Evolutionary conservation across 371 early-diverging fungal genomes (phyloP).

Genomic region (Zancudomyces culisetae): DNA sequence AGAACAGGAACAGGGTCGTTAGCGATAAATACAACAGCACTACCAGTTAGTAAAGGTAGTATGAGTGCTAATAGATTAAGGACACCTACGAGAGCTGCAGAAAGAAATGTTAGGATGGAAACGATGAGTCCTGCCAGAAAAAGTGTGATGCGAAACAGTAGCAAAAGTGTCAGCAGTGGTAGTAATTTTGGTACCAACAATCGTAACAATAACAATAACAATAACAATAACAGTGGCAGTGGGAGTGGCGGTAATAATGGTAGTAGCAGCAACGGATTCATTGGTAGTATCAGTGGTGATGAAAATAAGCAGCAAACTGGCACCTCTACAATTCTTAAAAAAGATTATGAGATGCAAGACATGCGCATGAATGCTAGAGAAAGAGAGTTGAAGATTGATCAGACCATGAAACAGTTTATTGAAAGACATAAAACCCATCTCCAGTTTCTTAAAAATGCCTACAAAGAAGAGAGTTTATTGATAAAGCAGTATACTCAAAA

Average conservation of each 20-base stretch:
- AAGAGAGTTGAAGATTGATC: too few species aligned
- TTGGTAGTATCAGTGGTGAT: not conserved
- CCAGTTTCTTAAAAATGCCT: slow-evolving; percentile 49
- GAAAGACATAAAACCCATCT: slow-evolving; percentile 57
- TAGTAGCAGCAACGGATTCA: not conserved
- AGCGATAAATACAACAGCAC: too few species aligned
- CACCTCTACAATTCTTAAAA: too few species aligned
- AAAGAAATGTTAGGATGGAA: too few species aligned
- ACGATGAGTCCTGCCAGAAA: too few species aligned
- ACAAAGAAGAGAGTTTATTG: slow-evolving; percentile 56
- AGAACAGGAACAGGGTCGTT: too few species aligned
- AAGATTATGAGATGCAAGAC: too few species aligned
- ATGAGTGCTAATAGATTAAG: too few species aligned
- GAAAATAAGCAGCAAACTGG: too few species aligned
- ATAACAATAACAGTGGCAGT: not conserved
- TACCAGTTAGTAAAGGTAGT: too few species aligned
- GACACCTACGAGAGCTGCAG: too few species aligned
- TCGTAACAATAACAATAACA: not conserved
- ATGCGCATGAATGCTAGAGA: too few species aligned
- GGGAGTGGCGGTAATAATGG: not conserved
- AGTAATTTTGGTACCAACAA: slow-evolving; percentile 4
- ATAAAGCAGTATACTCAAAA: slow-evolving; percentile 24
- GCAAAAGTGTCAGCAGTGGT: slow-evolving; percentile 13
- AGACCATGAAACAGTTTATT: slow-evolving; percentile 38
- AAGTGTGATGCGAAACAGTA: slow-evolving; percentile 10